A percentile compares a stretch with the other conserved stretches of the same genome.
These are phyloP conservation scores for Knoxia roxburghii DNA, from an alignment of 257 asterid genomes.

Conservation along the genomic window DNA sequence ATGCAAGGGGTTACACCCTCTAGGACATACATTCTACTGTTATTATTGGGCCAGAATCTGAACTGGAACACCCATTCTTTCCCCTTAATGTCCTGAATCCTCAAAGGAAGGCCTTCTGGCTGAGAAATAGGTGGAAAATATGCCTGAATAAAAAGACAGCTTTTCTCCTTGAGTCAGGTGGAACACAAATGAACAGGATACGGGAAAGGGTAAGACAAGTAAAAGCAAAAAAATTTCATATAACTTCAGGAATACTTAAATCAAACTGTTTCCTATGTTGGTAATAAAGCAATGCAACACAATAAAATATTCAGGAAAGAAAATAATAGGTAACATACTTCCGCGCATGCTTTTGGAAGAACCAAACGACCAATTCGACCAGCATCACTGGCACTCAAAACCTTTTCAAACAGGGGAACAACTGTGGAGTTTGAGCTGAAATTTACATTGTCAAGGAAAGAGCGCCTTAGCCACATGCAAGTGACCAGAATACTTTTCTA, in stretches of 20 bases:
- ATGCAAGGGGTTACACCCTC: slow-evolving; percentile 99
- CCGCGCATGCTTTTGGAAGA: slow-evolving; percentile 99
- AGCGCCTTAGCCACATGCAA: slow-evolving; percentile 1
- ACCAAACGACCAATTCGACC: slow-evolving; percentile 98
- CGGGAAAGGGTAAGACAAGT: neutral
- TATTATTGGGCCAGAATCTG: slow-evolving; percentile 97
- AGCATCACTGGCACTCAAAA: slow-evolving; percentile 97
- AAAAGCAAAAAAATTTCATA: neutral
- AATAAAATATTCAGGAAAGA: slow-evolving; percentile 3
- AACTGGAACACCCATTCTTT: slow-evolving; percentile 97
- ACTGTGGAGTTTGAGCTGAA: slow-evolving; percentile 81
- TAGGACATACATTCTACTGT: slow-evolving; percentile 91
- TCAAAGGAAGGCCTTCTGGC: slow-evolving; percentile 98
- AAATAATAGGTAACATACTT: slow-evolving; percentile 45
- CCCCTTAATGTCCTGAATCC: slow-evolving; percentile 94
- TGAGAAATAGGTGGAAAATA: slow-evolving; percentile 93
- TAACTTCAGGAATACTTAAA: slow-evolving; percentile 1
- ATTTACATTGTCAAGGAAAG: slow-evolving; percentile 47
- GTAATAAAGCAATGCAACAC: neutral
- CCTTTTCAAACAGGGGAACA: slow-evolving; percentile 92
- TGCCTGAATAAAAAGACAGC: slow-evolving; percentile 48
- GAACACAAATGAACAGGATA: neutral
- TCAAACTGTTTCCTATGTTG: neutral
- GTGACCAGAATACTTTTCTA: neutral
- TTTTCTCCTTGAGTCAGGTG: slow-evolving; percentile 15